phyloP scores from a whole-genome alignment of 139 green algal genomes.

The Chlamydomonas sp. region DNA sequence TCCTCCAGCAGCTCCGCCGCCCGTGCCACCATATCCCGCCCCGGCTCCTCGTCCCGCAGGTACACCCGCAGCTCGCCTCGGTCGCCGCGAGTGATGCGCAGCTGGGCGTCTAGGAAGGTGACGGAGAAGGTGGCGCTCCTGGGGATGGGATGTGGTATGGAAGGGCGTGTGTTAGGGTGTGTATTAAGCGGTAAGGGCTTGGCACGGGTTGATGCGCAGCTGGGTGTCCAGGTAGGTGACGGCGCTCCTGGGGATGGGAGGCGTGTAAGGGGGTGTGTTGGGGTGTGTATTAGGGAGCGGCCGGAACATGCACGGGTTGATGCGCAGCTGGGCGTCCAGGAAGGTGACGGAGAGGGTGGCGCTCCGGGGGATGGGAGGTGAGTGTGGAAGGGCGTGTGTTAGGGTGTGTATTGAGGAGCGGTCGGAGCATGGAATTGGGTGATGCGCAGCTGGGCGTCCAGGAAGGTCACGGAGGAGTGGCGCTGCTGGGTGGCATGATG shows the following conservation, averaged over 20 bases:
- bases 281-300: too few relatives aligned
- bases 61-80: conserved; percentile 61
- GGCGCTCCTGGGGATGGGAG: too few relatives aligned
- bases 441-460: too few relatives aligned
- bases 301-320: conserved; percentile 14
- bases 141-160: background rate
- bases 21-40: background rate
- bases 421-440: too few relatives aligned
- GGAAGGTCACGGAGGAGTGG: conserved; percentile 28
- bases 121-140: conserved; percentile 51
- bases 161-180: background rate
- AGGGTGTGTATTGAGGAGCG: background rate
- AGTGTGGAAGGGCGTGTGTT: too few relatives aligned
- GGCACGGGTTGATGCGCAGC: too few relatives aligned
- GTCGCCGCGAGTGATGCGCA: conserved; percentile 63
- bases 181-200: too few relatives aligned
- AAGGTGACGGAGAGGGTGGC: conserved; percentile 55
- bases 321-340: conserved; percentile 50
- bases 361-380: background rate
- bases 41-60: conserved; percentile 41
- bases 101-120: conserved; percentile 47
- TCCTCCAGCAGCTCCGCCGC: too few relatives aligned
- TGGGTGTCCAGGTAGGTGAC: too few relatives aligned
- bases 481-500: background rate
- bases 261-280: too few relatives aligned